Conservation (phyloP, 176 grass and related monocot genomes). For the Eragrostis curvula region DNA sequence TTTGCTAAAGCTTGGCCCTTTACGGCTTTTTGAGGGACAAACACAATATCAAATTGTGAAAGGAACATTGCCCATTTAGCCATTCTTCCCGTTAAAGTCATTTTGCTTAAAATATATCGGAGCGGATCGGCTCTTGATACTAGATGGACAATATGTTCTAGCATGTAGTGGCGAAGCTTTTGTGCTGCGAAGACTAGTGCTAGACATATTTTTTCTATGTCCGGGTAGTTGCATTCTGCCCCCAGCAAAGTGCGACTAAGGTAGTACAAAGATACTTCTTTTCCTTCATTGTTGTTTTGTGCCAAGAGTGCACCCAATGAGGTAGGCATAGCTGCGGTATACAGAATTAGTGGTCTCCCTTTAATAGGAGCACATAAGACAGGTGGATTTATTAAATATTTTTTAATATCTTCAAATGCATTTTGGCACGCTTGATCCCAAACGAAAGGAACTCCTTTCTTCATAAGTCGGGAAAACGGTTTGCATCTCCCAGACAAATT, state of each 20-base stretch:
- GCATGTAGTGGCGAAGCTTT: no score
- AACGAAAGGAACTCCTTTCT: no score
- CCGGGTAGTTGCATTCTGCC: no score
- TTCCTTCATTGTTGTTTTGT: not conserved
- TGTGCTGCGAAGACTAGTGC: no score
- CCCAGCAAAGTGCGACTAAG: no score
- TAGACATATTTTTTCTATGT: no score
- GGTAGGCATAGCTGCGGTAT: not conserved
- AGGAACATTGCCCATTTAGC: not conserved
- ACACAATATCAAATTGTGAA: conserved; percentile 9
- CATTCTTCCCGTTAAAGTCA: not conserved
- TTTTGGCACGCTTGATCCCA: no score
- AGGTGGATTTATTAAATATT: not conserved
- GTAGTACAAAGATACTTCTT: no score
- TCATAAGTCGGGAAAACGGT: no score
- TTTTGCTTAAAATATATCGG: not conserved
- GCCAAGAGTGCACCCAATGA: not conserved
- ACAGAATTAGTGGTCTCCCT: not conserved
- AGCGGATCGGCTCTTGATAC: not conserved
- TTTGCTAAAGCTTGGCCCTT: not conserved
- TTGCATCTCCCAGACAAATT: no score
- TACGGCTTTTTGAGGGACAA: not conserved
- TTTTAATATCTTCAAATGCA: no score
- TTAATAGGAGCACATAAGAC: not conserved
- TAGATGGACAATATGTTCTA: no score